These are phyloP conservation scores for Neofusicoccum laricinum DNA, from an alignment of 2,329 filamentous ascomycete genomes.

Conservation along the genomic window DNA sequence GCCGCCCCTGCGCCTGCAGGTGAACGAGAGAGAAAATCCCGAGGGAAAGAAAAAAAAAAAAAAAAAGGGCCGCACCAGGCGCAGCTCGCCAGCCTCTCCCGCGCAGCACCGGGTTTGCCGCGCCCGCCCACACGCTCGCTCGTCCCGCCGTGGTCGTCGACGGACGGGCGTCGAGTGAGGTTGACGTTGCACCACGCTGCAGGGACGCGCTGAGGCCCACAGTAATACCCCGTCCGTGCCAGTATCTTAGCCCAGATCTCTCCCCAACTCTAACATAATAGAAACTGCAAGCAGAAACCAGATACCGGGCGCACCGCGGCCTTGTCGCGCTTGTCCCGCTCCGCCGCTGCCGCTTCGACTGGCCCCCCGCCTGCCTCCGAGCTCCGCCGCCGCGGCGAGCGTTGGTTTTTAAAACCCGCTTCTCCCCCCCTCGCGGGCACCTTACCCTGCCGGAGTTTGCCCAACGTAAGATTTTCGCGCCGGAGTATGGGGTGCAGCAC, in stretches of 20 bases:
- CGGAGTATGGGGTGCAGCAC: constrained; percentile 1
- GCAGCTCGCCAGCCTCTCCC: background rate
- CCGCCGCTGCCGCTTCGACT: background rate
- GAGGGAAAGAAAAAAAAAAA: too few relatives aligned
- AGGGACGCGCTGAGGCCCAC: constrained; percentile 1
- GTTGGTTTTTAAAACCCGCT: constrained; percentile 1
- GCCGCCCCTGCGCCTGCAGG: background rate
- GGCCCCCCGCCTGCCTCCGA: too few relatives aligned
- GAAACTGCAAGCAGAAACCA: constrained; percentile 6
- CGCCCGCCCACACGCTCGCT: background rate
- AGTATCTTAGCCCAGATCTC: constrained; percentile 6
- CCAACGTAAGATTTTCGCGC: background rate
- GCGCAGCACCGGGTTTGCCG: background rate
- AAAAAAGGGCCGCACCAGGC: background rate
- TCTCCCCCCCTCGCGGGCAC: background rate
- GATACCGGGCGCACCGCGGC: constrained; percentile 8
- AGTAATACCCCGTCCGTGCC: constrained; percentile 9
- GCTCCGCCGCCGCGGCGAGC: too few relatives aligned
- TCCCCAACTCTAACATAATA: constrained; percentile 11
- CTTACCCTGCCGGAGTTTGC: background rate
- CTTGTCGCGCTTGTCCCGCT: background rate
- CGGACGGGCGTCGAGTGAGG: background rate
- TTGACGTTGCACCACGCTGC: background rate
- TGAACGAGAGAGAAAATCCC: background rate
- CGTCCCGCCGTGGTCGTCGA: too few relatives aligned